Evolutionary conservation across 352 stramenopile genomes (phyloP).

Genomic region (Globisporangium spiculum): DNA sequence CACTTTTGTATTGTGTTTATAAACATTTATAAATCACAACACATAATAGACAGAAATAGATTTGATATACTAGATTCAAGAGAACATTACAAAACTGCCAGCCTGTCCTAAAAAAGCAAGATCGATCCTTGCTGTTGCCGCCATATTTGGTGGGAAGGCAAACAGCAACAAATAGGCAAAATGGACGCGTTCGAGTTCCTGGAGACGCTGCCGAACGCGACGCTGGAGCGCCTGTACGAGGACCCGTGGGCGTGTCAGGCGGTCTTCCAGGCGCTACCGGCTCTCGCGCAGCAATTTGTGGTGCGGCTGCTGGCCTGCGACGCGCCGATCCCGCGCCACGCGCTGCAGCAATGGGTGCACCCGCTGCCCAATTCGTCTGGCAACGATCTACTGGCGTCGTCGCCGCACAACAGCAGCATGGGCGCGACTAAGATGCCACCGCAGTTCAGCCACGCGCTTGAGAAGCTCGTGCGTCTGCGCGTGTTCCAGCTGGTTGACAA

Average conservation of each 20-base stretch:
- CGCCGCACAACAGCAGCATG: conserved; percentile 9
- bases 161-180: background rate
- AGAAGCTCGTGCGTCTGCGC: conserved; percentile 52
- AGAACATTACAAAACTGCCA: background rate
- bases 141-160: background rate
- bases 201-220: conserved; percentile 70
- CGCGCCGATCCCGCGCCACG: conserved; percentile 34
- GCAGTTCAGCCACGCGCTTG: conserved; percentile 49
- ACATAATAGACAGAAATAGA: background rate
- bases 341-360: conserved; percentile 73
- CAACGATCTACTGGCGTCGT: conserved; percentile 1
- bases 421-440: conserved; percentile 34
- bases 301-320: conserved; percentile 83
- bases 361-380: conserved; percentile 20
- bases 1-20: background rate
- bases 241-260: conserved; percentile 89
- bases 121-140: background rate
- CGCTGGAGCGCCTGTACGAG: conserved; percentile 76
- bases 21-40: background rate
- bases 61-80: background rate
- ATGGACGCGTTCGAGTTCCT: conserved; percentile 90
- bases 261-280: conserved; percentile 82
- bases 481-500: conserved; percentile 45
- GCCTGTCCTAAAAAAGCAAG: background rate
- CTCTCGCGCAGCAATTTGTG: conserved; percentile 88